Evolutionary conservation across 768 basidiomycete genomes (phyloP), one percentile per base, ranked within the genome.

Genomic region (Grammothele lineata): DNA sequence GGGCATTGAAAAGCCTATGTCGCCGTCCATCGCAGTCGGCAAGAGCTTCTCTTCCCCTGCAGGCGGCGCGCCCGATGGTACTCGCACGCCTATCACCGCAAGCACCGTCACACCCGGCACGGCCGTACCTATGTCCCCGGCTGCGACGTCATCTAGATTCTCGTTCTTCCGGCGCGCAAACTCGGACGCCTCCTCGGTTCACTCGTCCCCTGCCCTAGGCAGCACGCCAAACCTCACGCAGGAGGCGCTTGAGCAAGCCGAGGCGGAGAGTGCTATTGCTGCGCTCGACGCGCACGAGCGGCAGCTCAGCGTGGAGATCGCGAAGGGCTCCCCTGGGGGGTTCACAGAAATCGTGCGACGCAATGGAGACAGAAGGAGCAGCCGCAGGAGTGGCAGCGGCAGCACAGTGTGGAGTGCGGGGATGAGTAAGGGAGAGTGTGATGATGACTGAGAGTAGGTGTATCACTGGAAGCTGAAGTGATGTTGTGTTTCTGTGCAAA

Each of bases 331-430:
- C 3, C 66, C 71, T 21, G 73, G 86, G 34, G 88, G 89, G 14
- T 92, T 89, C 64, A 92, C 92, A 1, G 91, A 93, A 60, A 77
- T 89, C 43, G 67, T 71, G 27, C 71, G 77, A 38, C 70, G 70
- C 41, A 63, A 62, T 35, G 66, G 73, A 9, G 76, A 83, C 47
- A 74, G 85, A 60, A 75, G 81, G 51, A 79, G 80, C 45, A 68
- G 76, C 39, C 71, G 75, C 50, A 68, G 69, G 38, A 70, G 80
- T 32, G 85, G 83, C 52, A 83, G 81, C 54, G 81, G 77, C 10
- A 87, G 86, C 64, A 92, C 89, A 1, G 85, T 92, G 23, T 92
- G 85, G 83, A 91, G 89, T 62, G 88, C 88, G 41, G 88, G 88
- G 25, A 83, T 87, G 82, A 80, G 81, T 55, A 82, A 71, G 40